Evolutionary conservation across 164 flowering plant species (phyloP), one percentile per base, ranked within the genome.

Genomic region (Vitis amurensis): DNA sequence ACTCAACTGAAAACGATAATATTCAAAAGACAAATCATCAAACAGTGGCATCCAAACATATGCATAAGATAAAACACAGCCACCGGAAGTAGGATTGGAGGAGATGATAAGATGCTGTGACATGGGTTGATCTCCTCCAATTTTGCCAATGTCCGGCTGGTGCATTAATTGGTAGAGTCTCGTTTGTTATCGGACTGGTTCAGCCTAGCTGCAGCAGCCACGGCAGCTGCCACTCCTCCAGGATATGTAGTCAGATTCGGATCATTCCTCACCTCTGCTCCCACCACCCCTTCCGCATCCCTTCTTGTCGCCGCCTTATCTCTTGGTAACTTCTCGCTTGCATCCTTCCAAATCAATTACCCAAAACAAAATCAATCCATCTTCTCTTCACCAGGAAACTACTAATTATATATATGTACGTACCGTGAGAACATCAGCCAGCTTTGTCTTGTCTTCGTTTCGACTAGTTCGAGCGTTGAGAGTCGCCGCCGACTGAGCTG

Each of bases 121-220:
- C 27, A 23, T 23, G 27, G 27, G 27, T 23, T 23, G 27, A 23
- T 23, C 27, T 23, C 27, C 27, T 23, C 27, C 27, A 23, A 23
- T 23, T 23, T 23, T 23, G 1, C 27, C 27, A 23, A 23, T 23
- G 27, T 23, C 27, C 27, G 27, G 27, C 27, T 23, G 27, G 27
- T 23, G 1, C 27, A 23, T 23, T 23, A 23, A 23, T 23, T 23
- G 27, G 27, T 23, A 1, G 27, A 23, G 27, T 1, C 5, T 50
- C 13, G 23, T 19, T 23, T 23, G 14, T 50, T 17, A 29, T 12
- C 56, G 47, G 16, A 55, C 72, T 85, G 86, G 66, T 91, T 91
- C 50, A 91, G 78, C 74, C 86, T 79, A 3, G 93, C 93, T 13
- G 96, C 93, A 1, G 88, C 87, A 15, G 81, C 87, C 53, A 91